Evolutionary conservation across 1,284 basidiomycete genomes (phyloP).

Genomic region (Apiotrichum mycotoxinovorans): DNA sequence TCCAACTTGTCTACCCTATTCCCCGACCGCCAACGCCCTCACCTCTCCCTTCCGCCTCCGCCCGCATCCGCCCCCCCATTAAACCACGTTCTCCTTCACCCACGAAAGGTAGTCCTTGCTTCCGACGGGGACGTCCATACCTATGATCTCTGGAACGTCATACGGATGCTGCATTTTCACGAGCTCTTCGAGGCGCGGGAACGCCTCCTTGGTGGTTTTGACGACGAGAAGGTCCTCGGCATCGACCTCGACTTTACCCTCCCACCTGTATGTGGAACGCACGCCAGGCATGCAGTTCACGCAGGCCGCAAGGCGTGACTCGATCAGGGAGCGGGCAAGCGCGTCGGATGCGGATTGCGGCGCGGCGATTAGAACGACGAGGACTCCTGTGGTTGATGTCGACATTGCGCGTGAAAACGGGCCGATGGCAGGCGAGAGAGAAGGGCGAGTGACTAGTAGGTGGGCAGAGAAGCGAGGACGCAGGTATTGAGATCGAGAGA

Average conservation of each 20-base stretch:
- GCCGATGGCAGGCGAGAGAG: no score
- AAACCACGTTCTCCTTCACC: slow-evolving; percentile 1
- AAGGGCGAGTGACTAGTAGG: no score
- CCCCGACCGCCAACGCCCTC: no score
- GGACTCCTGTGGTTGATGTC: neutral
- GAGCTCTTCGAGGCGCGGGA: neutral
- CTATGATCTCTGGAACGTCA: slow-evolving; percentile 6
- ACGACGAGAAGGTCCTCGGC: slow-evolving; percentile 1
- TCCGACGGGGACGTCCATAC: neutral
- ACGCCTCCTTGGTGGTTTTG: neutral
- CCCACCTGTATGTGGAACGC: neutral
- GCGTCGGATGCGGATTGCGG: neutral
- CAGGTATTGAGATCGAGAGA: no score
- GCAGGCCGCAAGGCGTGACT: neutral
- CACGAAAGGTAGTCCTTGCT: neutral
- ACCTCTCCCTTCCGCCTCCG: no score
- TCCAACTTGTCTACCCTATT: no score
- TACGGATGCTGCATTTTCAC: slow-evolving; percentile 1
- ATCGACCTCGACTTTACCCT: neutral
- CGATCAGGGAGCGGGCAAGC: neutral
- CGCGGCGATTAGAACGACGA: slow-evolving; percentile 1
- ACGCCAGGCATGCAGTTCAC: neutral
- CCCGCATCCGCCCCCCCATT: neutral
- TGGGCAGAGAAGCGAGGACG: no score
- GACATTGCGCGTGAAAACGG: neutral